A percentile compares a stretch with the other conserved stretches of the same genome.
phyloP scores from a whole-genome alignment of 148 eudicot genomes.

The Vaccinium vitisidaea region DNA sequence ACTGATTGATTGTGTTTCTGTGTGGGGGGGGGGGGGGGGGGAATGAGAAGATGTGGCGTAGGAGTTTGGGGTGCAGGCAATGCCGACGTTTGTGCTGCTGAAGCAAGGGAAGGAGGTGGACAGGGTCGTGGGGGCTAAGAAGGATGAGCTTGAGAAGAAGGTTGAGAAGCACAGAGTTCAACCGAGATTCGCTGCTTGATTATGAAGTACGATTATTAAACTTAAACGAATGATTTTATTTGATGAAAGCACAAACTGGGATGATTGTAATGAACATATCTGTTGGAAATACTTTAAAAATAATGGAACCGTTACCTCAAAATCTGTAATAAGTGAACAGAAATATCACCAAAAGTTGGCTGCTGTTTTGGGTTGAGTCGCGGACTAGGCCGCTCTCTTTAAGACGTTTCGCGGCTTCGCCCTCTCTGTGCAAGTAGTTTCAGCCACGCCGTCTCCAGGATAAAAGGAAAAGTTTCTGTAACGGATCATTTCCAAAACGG shows the following conservation, averaged over 20 bases:
- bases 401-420: too few relatives aligned
- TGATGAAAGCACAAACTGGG: neutral
- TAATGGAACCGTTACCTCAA: too few relatives aligned
- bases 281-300: too few relatives aligned
- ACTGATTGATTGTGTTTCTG: neutral
- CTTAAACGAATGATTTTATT: neutral
- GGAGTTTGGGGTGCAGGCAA: conserved; percentile 75
- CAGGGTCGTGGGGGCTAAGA: conserved; percentile 77
- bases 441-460: too few relatives aligned
- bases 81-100: conserved; percentile 81
- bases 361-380: too few relatives aligned
- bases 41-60: conserved; percentile 62
- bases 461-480: too few relatives aligned
- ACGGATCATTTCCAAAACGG: too few relatives aligned
- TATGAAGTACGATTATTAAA: neutral
- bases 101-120: conserved; percentile 80
- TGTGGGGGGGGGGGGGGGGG: neutral
- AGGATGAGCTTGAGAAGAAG: conserved; percentile 81
- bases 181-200: conserved; percentile 51
- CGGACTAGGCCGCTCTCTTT: too few relatives aligned
- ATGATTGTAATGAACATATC: neutral
- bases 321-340: too few relatives aligned
- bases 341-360: too few relatives aligned
- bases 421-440: too few relatives aligned
- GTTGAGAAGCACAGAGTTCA: conserved; percentile 58